These are phyloP conservation scores for Jamesozyma rosinii DNA, from an alignment of 805 yeast species.

Conservation along the genomic window DNA sequence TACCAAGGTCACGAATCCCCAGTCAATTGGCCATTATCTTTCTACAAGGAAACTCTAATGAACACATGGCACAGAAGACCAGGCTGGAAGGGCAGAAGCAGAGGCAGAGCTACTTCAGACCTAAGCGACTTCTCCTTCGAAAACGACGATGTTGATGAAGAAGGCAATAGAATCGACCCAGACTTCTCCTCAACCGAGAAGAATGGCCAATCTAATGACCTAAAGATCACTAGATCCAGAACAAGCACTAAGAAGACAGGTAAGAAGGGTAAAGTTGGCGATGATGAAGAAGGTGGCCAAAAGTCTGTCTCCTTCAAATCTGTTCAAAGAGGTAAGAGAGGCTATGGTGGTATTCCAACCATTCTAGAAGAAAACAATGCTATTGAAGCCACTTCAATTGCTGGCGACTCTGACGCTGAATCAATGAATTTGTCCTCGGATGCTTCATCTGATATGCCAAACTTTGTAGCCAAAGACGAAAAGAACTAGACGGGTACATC, in stretches of 20 bases:
- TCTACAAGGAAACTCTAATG: slow-evolving; percentile 8
- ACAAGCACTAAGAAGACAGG: slow-evolving; percentile 9
- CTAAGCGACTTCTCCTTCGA: slow-evolving; percentile 24
- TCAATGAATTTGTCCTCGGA: slow-evolving; percentile 9
- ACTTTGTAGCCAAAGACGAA: slow-evolving; percentile 2
- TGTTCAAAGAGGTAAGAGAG: slow-evolving; percentile 17
- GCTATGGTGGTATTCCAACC: slow-evolving; percentile 26
- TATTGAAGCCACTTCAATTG: slow-evolving; percentile 20
- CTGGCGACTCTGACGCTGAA: slow-evolving; percentile 9
- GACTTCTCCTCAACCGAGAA: not conserved
- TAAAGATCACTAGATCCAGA: slow-evolving; percentile 1
- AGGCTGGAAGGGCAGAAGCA: slow-evolving; percentile 22
- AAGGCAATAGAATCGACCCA: not conserved
- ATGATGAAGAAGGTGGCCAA: slow-evolving; percentile 15
- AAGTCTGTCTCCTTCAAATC: slow-evolving; percentile 28
- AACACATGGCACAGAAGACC: slow-evolving; percentile 27
- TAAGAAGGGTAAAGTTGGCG: slow-evolving; percentile 4
- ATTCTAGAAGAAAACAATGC: slow-evolving; percentile 25
- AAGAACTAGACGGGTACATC: not conserved
- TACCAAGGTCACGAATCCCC: slow-evolving; percentile 47
- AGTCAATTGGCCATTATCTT: slow-evolving; percentile 35
- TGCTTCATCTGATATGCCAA: slow-evolving; percentile 10
- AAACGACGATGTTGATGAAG: slow-evolving; percentile 10
- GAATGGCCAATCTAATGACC: not conserved
- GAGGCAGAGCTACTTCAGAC: slow-evolving; percentile 21